Percentiles rank a stretch among this genome's conserved stretches.
Conservation (phyloP, 169 alveolate species). For the Plasmodium fragile region DNA sequence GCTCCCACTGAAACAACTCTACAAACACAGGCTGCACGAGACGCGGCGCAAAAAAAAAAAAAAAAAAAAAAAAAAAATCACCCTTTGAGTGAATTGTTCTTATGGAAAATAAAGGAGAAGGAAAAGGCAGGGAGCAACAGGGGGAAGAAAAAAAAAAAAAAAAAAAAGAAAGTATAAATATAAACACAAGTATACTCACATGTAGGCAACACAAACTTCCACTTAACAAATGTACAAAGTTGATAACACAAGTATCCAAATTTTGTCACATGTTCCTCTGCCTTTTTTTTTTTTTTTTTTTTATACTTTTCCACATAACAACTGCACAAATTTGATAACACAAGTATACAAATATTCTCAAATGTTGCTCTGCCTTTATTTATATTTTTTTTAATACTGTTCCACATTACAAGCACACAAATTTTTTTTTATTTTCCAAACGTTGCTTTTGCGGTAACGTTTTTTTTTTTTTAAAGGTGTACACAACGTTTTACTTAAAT, state of each 20-base stretch:
- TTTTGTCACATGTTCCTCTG: slow-evolving; percentile 12
- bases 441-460: not conserved
- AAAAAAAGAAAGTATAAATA: not conserved
- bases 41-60: not conserved
- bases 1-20: not conserved
- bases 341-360: slow-evolving; percentile 12
- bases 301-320: not conserved
- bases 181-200: not conserved
- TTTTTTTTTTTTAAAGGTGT: not conserved
- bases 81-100: not conserved
- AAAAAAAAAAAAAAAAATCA: not conserved
- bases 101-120: not conserved
- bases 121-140: not conserved
- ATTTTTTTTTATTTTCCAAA: slow-evolving; percentile 1
- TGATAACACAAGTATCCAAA: slow-evolving; percentile 5
- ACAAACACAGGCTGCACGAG: not conserved
- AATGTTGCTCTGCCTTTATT: slow-evolving; percentile 4
- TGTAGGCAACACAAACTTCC: not conserved
- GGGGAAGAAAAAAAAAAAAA: not conserved
- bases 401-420: not conserved
- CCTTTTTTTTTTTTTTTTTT: not conserved
- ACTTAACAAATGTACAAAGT: not conserved
- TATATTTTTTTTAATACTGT: not conserved
- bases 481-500: not conserved
- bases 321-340: not conserved